phyloP scores from a whole-genome alignment of 2,329 filamentous ascomycete species.

The Fonsecaea monophora region DNA sequence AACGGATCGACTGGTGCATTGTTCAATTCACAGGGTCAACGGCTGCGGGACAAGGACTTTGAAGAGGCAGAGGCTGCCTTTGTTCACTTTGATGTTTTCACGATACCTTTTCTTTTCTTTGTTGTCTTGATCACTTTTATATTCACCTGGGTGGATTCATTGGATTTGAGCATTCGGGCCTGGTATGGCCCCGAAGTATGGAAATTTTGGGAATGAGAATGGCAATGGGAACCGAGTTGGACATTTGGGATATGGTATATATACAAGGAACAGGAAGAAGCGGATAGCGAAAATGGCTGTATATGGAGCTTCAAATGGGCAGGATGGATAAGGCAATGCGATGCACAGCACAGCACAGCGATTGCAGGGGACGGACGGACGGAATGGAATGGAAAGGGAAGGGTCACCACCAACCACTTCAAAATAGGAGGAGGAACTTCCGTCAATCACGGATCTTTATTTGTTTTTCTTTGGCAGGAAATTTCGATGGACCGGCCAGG shows the following conservation, averaged over 20 bases:
- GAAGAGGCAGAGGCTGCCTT: not conserved
- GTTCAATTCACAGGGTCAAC: not conserved
- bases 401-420: not conserved
- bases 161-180: conserved; percentile 4
- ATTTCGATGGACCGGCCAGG: not conserved
- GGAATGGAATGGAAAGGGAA: not conserved
- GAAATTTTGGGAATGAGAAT: not conserved
- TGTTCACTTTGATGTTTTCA: not conserved
- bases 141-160: not conserved
- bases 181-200: not conserved
- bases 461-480: not conserved
- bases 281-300: not conserved
- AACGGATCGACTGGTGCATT: not conserved
- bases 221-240: not conserved
- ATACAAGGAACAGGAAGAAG: not conserved
- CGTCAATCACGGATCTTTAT: conserved; percentile 4
- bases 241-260: not conserved
- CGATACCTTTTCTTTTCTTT: not conserved
- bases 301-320: not conserved
- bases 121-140: not conserved
- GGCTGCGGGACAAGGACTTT: not conserved
- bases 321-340: not conserved
- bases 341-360: not conserved
- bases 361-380: not conserved
- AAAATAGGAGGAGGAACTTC: conserved; percentile 5